Evolutionary conservation across 441 rosid genomes (phyloP), one percentile per base, ranked within the genome.

Genomic region (Brassica hybrid): DNA sequence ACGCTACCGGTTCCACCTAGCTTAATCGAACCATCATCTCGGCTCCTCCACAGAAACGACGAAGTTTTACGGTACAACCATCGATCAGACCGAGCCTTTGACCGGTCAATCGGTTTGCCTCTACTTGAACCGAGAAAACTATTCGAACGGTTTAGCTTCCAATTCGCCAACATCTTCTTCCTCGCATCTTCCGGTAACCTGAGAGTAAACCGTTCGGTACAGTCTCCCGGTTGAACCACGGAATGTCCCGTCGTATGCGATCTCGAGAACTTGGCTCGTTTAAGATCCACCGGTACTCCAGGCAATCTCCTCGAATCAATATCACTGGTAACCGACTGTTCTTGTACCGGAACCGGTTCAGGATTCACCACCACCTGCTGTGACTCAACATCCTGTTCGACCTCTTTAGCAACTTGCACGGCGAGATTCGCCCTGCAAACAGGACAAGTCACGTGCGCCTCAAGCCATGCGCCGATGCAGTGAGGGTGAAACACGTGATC

Each of bases 401-500:
- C 59, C 59, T 7, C 59, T 54, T 16, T 16, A 54, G 2, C 59
- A 0, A 87, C 78, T 34, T 81, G 79, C 7, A 87, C 92, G 0
- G 79, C 83, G 73, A 96, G 92, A 80, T 92, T 86, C 12, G 97
- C 88, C 19, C 97, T 86, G 19, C 99, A 96, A 69, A 96, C 98
- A 0, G 98, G 99, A 43, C 99, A 96, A 19, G 98, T 96, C 4
- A 87, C 87, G 76, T 91, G 98, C 19, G 89, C 92, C 30, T 84
- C 80, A 0, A 96, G 82, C 99, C 99, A 96, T 1, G 87, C 89
- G 17, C 80, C 97, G 69, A 96, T 89, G 50, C 98, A 96, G 8
- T 92, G 96, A 2, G 97, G 86, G 25, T 96, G 99, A 72, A 96
- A 96, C 4, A 86, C 99, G 73, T 96, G 98, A 77, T 86, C 92